Evolutionary conservation across 2,329 filamentous ascomycete genomes (phyloP).

Genomic region (Ophioceras dolichostomum): DNA sequence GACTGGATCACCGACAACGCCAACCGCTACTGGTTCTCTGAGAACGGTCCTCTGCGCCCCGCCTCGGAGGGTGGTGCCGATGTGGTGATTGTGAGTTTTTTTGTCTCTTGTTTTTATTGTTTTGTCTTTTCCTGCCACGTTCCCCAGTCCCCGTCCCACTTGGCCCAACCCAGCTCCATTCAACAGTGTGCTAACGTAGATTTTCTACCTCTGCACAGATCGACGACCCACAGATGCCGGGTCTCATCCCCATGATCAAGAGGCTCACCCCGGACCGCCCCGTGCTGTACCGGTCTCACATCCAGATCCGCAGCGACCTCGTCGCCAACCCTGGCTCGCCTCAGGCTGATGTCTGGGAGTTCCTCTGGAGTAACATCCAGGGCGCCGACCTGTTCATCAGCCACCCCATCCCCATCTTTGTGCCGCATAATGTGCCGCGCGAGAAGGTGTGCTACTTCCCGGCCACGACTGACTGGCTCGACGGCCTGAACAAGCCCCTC

Average conservation of each 20-base stretch:
- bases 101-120: background rate
- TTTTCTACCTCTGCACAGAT: too few relatives aligned
- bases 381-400: slow-evolving; percentile 69
- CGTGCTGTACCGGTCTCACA: slow-evolving; percentile 71
- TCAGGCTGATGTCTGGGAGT: slow-evolving; percentile 63
- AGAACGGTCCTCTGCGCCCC: slow-evolving; percentile 53
- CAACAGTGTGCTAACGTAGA: too few relatives aligned
- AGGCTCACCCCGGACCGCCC: slow-evolving; percentile 57
- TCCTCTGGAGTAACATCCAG: slow-evolving; percentile 61
- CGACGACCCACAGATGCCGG: slow-evolving; percentile 78
- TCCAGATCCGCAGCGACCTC: slow-evolving; percentile 68
- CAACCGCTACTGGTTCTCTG: slow-evolving; percentile 58
- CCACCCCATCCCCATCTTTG: slow-evolving; percentile 66
- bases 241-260: slow-evolving; percentile 65
- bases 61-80: slow-evolving; percentile 61
- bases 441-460: slow-evolving; percentile 64
- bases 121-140: background rate
- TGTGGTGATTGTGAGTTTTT: slow-evolving; percentile 47
- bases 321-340: slow-evolving; percentile 49
- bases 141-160: slow-evolving; percentile 4
- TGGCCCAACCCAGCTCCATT: too few relatives aligned
- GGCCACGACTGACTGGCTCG: slow-evolving; percentile 74
- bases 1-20: slow-evolving; percentile 67
- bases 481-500: slow-evolving; percentile 68
- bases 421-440: slow-evolving; percentile 53